Base-by-base conservation (phyloP, 202 grass and related monocot species). In the Alloteropsis angusta region DNA sequence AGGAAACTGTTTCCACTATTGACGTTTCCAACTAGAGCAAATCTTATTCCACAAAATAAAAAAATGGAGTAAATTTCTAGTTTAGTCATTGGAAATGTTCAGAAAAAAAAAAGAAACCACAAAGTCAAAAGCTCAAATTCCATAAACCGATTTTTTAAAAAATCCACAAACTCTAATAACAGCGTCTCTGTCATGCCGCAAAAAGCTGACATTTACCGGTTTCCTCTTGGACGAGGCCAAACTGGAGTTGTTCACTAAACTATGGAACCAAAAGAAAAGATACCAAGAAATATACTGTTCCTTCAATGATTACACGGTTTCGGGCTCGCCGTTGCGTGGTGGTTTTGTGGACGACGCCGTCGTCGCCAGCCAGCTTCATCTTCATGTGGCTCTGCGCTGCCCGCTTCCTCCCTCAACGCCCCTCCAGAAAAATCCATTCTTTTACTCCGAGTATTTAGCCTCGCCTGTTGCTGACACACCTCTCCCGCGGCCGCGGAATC, bases 341-440 rank as follows among this genome's bases (percentile, higher is more conserved):
- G 82, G 72, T 82, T 89, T 82, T 61, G 87, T 66, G 82, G 72
- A 85, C 87, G 72, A 73, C 82, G 87, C 25, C 82, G 77, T 37
- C 71, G 76, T 77, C 76, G 72, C 78, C 82, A 71, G 57, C 81
- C 77, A 65, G 58, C 75, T 52, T 76, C 87, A 15, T 85, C 75
- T 52, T 76, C 87, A 15, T 85, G 87, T 89, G 87, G 87, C 77
- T 81, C 73, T 89, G 65, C 48, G 61, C 58, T 74, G 12, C 77
- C 72, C 5, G 22, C 54, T 52, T 9, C 58, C 50, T 44, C 55
- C 30, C 63, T 68, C 60, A 25, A 54, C 58, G 42, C 75, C 23
- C 56, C 67, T 74, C 32, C 65, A 63, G 10, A 85, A 59, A 65
- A 72, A 25, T 81, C 77, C 72, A 13, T 77, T 41, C 43, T 84